These are phyloP conservation scores for Daucus carota DNA, from an alignment of 129 eudicot species.

Conservation along the genomic window DH1_v3.0 NC_030389.2:6307001-6307500, in stretches of 20 bases:
- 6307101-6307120: not conserved
- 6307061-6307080: constrained; percentile 24
- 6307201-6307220: constrained; percentile 45
- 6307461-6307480: constrained; percentile 72
- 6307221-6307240: constrained; percentile 41
- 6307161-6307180: not conserved
- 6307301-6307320: too few species aligned
- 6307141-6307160: not conserved
- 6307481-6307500: constrained; percentile 57
- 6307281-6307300: constrained; percentile 28
- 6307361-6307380: constrained; percentile 11
- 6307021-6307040: constrained; percentile 31
- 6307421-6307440: constrained; percentile 43
- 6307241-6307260: constrained; percentile 33
- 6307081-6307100: constrained; percentile 34
- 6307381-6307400: constrained; percentile 64
- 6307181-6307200: constrained; percentile 42
- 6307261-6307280: constrained; percentile 67
- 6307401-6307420: constrained; percentile 40
- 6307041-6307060: constrained; percentile 31
- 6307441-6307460: constrained; percentile 43
- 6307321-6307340: not conserved
- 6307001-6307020: constrained; percentile 31
- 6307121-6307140: not conserved
- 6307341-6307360: not conserved